Conservation (phyloP, 1,139 yeast genomes). For the Pneumocystis sp. region DNA sequence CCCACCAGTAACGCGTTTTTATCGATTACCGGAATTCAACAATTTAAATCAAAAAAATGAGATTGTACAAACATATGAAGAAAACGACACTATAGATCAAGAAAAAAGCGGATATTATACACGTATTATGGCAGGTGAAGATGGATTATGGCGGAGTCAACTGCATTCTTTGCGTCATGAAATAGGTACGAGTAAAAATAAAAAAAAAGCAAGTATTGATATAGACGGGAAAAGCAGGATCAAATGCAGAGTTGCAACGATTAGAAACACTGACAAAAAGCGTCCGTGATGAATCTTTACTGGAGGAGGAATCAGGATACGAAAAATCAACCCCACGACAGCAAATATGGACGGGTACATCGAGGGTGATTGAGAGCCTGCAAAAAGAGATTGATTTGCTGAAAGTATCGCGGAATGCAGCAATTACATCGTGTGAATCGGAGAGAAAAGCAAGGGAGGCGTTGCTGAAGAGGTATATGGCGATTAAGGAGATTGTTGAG, state of each 20-base stretch:
- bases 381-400: constrained; percentile 8
- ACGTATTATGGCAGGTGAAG: background rate
- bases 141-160: background rate
- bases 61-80: no score
- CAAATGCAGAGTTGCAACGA: background rate
- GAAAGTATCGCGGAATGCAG: constrained; percentile 5
- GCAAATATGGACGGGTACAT: constrained; percentile 1
- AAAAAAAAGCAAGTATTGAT: background rate
- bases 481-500: constrained; percentile 6
- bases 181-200: background rate
- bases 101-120: no score
- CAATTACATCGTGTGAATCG: constrained; percentile 2
- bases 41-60: no score
- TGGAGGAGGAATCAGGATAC: background rate
- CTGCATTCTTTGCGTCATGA: background rate
- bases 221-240: background rate
- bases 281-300: background rate
- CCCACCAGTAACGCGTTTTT: no score
- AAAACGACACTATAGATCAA: no score
- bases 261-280: background rate
- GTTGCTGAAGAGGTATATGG: constrained; percentile 2
- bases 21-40: no score
- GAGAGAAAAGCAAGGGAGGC: constrained; percentile 8
- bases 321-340: background rate
- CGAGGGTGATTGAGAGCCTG: constrained; percentile 8